Evolutionary conservation across 352 stramenopile genomes (phyloP).

Genomic region (Globisporangium sylvaticum): DNA sequence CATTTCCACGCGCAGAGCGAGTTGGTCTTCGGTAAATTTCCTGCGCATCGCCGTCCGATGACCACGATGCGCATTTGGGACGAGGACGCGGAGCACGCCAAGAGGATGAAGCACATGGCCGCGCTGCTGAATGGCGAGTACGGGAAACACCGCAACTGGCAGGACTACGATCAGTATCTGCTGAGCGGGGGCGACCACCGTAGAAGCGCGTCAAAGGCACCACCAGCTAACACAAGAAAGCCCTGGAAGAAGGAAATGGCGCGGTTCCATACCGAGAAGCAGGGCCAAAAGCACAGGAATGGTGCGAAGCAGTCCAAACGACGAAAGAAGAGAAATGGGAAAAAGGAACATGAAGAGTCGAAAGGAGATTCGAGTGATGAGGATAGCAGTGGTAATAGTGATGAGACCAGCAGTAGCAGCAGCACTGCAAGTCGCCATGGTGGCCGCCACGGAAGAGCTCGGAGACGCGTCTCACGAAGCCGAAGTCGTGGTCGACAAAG

Average conservation of each 20-base stretch:
- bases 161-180: conserved; percentile 56
- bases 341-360: background rate
- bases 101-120: conserved; percentile 15
- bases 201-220: conserved; percentile 1
- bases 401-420: background rate
- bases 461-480: background rate
- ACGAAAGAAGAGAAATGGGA: background rate
- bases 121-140: conserved; percentile 22
- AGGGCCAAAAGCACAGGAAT: background rate
- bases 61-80: conserved; percentile 4
- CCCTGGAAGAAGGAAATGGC: conserved; percentile 10
- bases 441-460: background rate
- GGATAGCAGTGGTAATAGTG: background rate
- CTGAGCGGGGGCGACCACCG: background rate
- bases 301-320: background rate
- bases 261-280: conserved; percentile 5
- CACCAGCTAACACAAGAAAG: background rate
- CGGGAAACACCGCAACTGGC: conserved; percentile 28
- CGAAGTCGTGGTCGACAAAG: background rate
- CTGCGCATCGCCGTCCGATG: background rate
- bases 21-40: conserved; percentile 3
- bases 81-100: conserved; percentile 6
- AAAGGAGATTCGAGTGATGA: conserved; percentile 9
- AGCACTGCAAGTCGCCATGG: background rate
- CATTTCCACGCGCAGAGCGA: conserved; percentile 31